These are phyloP conservation scores for Neurospora sp. DNA, from an alignment of 495 filamentous ascomycete genomes.

Conservation along the genomic window DNA sequence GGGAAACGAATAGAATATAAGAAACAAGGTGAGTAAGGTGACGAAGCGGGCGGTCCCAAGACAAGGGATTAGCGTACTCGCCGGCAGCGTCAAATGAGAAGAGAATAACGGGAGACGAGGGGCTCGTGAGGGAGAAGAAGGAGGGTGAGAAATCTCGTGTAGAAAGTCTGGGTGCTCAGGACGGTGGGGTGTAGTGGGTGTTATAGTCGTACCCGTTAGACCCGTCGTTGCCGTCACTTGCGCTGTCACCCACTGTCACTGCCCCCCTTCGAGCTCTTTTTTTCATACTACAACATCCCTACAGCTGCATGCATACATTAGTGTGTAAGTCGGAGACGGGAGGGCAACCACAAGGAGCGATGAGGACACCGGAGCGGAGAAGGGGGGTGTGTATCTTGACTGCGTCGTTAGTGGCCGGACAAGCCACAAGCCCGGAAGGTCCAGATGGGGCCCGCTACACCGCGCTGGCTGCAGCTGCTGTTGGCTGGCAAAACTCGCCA, in stretches of 20 bases:
- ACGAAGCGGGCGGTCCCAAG: slow-evolving; percentile 46
- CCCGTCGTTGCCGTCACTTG: neutral
- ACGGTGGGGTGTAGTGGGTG: slow-evolving; percentile 19
- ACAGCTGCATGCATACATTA: slow-evolving; percentile 1
- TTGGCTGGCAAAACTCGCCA: slow-evolving; percentile 8
- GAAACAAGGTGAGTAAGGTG: slow-evolving; percentile 39
- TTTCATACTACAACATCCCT: slow-evolving; percentile 1
- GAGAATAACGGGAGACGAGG: slow-evolving; percentile 38
- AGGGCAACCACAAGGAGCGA: neutral
- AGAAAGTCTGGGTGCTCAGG: slow-evolving; percentile 25
- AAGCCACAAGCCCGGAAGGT: slow-evolving; percentile 2
- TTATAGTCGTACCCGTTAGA: slow-evolving; percentile 26
- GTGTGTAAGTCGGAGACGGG: neutral
- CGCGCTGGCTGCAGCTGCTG: neutral
- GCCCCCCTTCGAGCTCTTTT: slow-evolving; percentile 1
- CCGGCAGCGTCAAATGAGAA: slow-evolving; percentile 41
- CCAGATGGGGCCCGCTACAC: slow-evolving; percentile 7
- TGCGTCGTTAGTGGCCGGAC: slow-evolving; percentile 6
- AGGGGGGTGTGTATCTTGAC: slow-evolving; percentile 2
- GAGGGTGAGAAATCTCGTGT: slow-evolving; percentile 39
- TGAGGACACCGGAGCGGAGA: neutral
- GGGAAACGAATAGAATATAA: slow-evolving; percentile 46
- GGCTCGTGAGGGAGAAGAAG: slow-evolving; percentile 37
- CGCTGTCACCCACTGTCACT: slow-evolving; percentile 2
- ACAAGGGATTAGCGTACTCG: slow-evolving; percentile 49